Conservation (phyloP, 768 basidiomycete genomes). For the Boletus subcaerulescens region DNA sequence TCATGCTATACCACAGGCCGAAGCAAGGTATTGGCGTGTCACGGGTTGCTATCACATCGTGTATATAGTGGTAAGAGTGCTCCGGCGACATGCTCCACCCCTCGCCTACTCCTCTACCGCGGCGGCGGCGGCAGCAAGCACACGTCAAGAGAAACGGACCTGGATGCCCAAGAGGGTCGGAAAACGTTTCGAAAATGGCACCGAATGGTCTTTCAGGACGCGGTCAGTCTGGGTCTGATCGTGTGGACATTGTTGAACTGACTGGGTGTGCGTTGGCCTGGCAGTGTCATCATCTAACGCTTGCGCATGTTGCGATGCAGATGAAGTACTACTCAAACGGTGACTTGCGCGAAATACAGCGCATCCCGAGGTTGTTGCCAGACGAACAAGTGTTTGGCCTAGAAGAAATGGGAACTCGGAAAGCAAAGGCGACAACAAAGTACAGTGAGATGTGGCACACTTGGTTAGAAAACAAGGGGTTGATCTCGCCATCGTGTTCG, state of each 20-base stretch:
- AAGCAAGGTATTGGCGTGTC: constrained; percentile 32
- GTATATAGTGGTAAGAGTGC: constrained; percentile 22
- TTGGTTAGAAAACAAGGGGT: constrained; percentile 37
- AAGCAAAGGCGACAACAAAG: constrained; percentile 18
- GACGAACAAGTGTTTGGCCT: constrained; percentile 37
- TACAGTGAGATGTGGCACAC: constrained; percentile 38
- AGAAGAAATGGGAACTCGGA: background rate
- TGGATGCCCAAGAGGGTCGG: constrained; percentile 22
- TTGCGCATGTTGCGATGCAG: constrained; percentile 30
- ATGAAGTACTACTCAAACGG: constrained; percentile 37
- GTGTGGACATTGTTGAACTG: background rate
- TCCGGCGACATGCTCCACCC: constrained; percentile 34
- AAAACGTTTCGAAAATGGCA: constrained; percentile 46
- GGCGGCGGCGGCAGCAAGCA: constrained; percentile 3
- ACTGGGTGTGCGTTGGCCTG: background rate
- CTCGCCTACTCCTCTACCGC: constrained; percentile 40
- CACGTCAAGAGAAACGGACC: constrained; percentile 1
- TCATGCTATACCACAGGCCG: constrained; percentile 23
- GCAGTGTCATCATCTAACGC: constrained; percentile 35
- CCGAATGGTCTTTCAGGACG: constrained; percentile 40
- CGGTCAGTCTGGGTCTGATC: constrained; percentile 32
- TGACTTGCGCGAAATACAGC: constrained; percentile 39
- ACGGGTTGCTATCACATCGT: constrained; percentile 26
- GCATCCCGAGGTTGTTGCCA: constrained; percentile 39
- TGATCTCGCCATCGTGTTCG: constrained; percentile 36